phyloP scores from a whole-genome alignment of 352 stramenopile species.

The Pythium coloratum region DNA sequence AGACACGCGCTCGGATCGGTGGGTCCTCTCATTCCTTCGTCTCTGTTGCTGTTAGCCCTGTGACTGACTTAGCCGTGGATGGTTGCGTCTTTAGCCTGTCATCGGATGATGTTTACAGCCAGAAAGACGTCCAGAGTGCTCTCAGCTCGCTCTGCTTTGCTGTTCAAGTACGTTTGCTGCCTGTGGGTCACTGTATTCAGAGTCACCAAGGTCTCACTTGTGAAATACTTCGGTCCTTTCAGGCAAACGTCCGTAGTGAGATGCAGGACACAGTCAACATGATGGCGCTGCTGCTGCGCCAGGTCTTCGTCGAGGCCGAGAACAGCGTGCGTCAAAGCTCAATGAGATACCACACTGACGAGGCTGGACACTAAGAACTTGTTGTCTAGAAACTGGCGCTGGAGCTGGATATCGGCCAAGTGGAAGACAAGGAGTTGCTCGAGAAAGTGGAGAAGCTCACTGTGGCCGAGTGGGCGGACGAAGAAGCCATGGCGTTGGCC shows the following conservation, averaged over 20 bases:
- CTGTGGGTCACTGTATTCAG: background rate
- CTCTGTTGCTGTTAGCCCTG: no score
- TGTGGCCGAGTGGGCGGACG: conserved; percentile 67
- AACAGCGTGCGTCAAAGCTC: conserved; percentile 40
- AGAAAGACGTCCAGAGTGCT: conserved; percentile 78
- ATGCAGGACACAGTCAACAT: conserved; percentile 86
- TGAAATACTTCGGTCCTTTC: background rate
- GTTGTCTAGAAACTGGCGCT: conserved; percentile 50
- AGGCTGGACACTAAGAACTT: no score
- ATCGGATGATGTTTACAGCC: conserved; percentile 80
- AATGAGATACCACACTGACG: background rate
- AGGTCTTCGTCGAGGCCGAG: conserved; percentile 77
- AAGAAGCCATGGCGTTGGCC: conserved; percentile 20
- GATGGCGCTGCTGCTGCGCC: conserved; percentile 80
- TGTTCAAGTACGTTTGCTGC: conserved; percentile 48
- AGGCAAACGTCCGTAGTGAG: conserved; percentile 77
- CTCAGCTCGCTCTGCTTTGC: conserved; percentile 78
- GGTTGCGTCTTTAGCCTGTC: conserved; percentile 39
- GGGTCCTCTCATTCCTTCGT: background rate
- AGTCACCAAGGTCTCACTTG: background rate
- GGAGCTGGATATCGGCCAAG: conserved; percentile 69
- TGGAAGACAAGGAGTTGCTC: conserved; percentile 74
- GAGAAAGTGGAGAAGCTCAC: conserved; percentile 76
- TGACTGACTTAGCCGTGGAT: background rate
- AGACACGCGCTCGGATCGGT: conserved; percentile 77